Evolutionary conservation across 805 yeast species (phyloP), one percentile per base, ranked within the genome.

Genomic region (Komagataella pastoris): DNA sequence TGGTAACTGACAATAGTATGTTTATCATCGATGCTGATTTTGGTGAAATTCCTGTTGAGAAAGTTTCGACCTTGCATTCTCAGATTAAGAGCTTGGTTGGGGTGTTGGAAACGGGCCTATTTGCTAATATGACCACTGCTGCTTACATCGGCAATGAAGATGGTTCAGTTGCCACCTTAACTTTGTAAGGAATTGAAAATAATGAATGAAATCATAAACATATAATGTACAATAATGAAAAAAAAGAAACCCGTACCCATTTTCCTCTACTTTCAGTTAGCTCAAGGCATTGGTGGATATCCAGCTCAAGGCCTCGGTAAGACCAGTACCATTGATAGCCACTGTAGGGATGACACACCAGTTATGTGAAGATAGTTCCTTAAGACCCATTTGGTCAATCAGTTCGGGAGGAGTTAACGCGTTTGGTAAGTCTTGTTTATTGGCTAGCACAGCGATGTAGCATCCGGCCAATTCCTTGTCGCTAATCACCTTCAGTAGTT

Each of bases 81-180:
- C 65, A 79, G 59, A 81, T 93, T 65, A 88, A 86, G 67, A 63
- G 72, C 50, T 69, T 91, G 59, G 86, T 88, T 21, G 99, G 99
- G 48, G 97, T 93, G 24, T 97, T 93, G 14, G 99, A 93, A 67
- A 90, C 96, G 7, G 99, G 99, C 1, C 71, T 93, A 55, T 93
- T 93, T 69, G 77, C 81, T 48, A 73, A 74, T 50, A 74, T 80
- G 79, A 91, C 95, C 24, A 70, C 71, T 49, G 85, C 78, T 64
- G 93, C 91, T 6, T 93, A 90, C 68, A 87, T 93, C 63, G 99
- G 99, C 48, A 88, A 88, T 63, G 74, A 80, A 47, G 80, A 80
- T 61, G 99, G 99, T 6, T 47, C 44, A 18, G 53, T 51, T 24
- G n/a, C 21, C 14, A 46, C 21, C 7, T 24, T 46, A 24, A 24